Evolutionary conservation across 176 grass and related monocot genomes (phyloP).

Genomic region (Triticum timopheevii): DNA sequence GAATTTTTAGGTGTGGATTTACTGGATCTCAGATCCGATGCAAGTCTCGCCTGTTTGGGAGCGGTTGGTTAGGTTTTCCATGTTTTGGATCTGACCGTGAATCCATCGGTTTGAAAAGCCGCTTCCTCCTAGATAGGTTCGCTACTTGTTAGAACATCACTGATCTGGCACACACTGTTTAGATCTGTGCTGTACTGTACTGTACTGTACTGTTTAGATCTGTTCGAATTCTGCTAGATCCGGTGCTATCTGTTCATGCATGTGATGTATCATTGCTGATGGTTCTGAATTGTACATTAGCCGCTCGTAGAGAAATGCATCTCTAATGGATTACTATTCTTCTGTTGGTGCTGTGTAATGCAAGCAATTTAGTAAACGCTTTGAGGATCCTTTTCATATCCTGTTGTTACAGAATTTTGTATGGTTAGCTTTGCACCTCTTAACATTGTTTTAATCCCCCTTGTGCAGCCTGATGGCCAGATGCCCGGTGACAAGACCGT

Average conservation of each 20-base stretch:
- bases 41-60: too few species aligned
- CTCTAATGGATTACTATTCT: too few species aligned
- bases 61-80: too few species aligned
- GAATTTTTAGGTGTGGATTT: neutral
- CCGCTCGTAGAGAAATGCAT: neutral
- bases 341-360: neutral
- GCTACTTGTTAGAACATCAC: too few species aligned
- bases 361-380: neutral
- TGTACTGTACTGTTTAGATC: neutral
- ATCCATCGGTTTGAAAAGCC: neutral
- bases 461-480: slow-evolving; percentile 44
- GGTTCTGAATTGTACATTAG: neutral
- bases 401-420: neutral
- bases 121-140: too few species aligned
- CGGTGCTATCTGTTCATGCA: neutral
- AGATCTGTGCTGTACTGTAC: neutral
- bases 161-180: neutral
- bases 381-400: neutral
- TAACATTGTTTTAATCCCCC: neutral
- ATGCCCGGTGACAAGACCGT: slow-evolving; percentile 54
- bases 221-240: neutral
- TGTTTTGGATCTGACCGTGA: too few species aligned
- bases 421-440: neutral
- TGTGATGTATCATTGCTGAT: neutral
- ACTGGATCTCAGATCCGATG: neutral